A percentile compares a stretch with the other conserved stretches of the same genome.
phyloP scores from a whole-genome alignment of 805 yeast species.

The Saturnispora kantuleensis region DNA sequence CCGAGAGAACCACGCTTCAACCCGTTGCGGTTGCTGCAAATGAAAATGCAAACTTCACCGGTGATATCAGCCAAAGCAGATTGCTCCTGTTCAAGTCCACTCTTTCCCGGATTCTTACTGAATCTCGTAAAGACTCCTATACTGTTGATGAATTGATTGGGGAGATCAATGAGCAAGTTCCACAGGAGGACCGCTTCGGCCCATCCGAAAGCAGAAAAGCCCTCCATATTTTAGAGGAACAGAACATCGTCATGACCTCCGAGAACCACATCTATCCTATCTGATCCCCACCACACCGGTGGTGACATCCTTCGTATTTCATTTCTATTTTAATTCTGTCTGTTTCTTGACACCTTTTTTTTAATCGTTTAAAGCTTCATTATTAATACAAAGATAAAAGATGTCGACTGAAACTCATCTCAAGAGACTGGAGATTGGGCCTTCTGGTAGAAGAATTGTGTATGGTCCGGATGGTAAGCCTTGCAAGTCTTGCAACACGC shows the following conservation, averaged over 20 bases:
- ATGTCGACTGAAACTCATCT: conserved; percentile 6
- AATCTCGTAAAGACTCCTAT: conserved; percentile 30
- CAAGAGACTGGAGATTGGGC: conserved; percentile 37
- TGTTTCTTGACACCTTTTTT: conserved; percentile 1
- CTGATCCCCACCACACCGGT: conserved; percentile 5
- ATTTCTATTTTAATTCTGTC: neutral
- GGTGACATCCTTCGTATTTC: neutral
- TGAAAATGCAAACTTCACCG: conserved; percentile 17
- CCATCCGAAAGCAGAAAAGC: conserved; percentile 37
- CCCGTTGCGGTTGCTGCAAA: conserved; percentile 12
- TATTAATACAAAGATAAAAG: neutral
- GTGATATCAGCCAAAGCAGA: conserved; percentile 41
- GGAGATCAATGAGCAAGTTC: conserved; percentile 21
- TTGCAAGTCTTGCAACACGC: conserved; percentile 86
- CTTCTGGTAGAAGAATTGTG: conserved; percentile 57
- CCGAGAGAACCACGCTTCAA: conserved; percentile 14
- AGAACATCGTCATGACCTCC: conserved; percentile 38
- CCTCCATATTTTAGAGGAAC: conserved; percentile 31
- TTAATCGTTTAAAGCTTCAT: neutral
- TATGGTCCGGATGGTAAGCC: conserved; percentile 91
- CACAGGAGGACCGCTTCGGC: conserved; percentile 38
- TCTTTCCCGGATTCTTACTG: conserved; percentile 34
- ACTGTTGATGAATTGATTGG: conserved; percentile 18
- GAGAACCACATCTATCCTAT: conserved; percentile 42
- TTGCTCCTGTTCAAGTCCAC: conserved; percentile 35